phyloP scores from a whole-genome alignment of 768 basidiomycete genomes.

The Hericium alpestre region DNA sequence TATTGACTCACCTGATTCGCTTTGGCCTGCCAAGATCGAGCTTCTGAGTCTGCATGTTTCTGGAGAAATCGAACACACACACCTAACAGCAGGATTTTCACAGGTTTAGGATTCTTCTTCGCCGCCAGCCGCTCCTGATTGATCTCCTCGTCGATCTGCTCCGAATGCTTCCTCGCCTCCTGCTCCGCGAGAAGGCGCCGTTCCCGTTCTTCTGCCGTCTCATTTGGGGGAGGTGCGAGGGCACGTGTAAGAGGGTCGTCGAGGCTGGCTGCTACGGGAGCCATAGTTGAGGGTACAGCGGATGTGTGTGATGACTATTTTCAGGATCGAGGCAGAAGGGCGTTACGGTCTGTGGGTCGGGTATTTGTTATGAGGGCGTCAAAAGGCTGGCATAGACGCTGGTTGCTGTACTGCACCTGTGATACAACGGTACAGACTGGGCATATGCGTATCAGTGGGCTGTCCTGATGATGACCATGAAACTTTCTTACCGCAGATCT shows the following conservation, averaged over 20 bases:
- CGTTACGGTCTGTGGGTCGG: neutral
- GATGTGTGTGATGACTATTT: neutral
- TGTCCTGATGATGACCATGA: neutral
- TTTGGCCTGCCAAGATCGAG: conserved; percentile 16
- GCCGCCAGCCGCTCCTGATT: conserved; percentile 19
- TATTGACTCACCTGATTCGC: conserved; percentile 20
- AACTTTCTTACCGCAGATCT: no score
- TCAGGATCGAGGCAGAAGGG: neutral
- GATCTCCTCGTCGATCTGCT: conserved; percentile 32
- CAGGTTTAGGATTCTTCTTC: conserved; percentile 18
- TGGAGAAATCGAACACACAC: neutral
- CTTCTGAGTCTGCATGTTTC: neutral
- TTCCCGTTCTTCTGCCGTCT: conserved; percentile 36
- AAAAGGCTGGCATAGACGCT: neutral
- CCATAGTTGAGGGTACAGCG: neutral
- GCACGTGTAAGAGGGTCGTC: conserved; percentile 49
- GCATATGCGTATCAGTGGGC: neutral
- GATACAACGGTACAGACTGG: neutral
- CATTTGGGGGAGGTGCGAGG: conserved; percentile 45
- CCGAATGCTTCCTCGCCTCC: conserved; percentile 48
- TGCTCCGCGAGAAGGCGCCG: conserved; percentile 38
- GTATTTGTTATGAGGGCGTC: neutral
- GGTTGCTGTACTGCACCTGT: neutral
- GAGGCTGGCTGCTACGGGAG: neutral
- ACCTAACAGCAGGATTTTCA: conserved; percentile 29